Percentiles rank a stretch among this genome's conserved stretches.
Conservation (phyloP, 192 early-diverging fungal genomes). For the Dimargaris xerosporica region DNA sequence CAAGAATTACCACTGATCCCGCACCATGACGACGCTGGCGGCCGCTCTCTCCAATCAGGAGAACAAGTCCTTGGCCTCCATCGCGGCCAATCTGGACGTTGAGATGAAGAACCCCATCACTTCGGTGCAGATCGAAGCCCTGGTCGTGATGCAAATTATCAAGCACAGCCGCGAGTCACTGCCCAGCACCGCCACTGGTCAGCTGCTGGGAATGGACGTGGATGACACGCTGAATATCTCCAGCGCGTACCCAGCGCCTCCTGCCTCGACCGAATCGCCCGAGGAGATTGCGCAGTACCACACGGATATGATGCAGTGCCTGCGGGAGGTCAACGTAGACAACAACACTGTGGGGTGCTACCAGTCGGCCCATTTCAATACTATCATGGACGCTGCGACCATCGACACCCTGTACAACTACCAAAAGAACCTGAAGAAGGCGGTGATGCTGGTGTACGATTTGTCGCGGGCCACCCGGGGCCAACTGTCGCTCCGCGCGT, state of each 20-base stretch:
- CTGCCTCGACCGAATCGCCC: constrained; percentile 26
- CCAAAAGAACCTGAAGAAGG: constrained; percentile 70
- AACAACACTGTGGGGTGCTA: constrained; percentile 97
- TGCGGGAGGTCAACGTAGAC: constrained; percentile 89
- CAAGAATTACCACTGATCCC: too few species aligned
- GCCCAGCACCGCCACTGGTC: constrained; percentile 70
- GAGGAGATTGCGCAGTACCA: constrained; percentile 71
- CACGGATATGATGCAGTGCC: constrained; percentile 81
- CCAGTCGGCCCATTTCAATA: constrained; percentile 75
- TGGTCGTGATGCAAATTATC: constrained; percentile 88
- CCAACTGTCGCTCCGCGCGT: constrained; percentile 71
- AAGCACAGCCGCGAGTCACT: constrained; percentile 86
- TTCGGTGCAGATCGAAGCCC: constrained; percentile 55
- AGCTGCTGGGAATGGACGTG: constrained; percentile 88
- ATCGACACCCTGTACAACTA: constrained; percentile 84
- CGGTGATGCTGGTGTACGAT: constrained; percentile 88
- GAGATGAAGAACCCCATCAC: constrained; percentile 36
- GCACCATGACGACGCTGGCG: too few species aligned
- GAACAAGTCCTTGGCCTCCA: background rate
- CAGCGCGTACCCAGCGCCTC: constrained; percentile 75
- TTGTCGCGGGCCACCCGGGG: constrained; percentile 71
- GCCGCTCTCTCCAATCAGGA: too few species aligned
- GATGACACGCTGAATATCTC: constrained; percentile 84
- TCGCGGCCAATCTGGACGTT: constrained; percentile 39
- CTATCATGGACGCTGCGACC: constrained; percentile 77